Base-by-base conservation (phyloP, 176 grass and related monocot species). In the Bonia amplexicaulis region DNA sequence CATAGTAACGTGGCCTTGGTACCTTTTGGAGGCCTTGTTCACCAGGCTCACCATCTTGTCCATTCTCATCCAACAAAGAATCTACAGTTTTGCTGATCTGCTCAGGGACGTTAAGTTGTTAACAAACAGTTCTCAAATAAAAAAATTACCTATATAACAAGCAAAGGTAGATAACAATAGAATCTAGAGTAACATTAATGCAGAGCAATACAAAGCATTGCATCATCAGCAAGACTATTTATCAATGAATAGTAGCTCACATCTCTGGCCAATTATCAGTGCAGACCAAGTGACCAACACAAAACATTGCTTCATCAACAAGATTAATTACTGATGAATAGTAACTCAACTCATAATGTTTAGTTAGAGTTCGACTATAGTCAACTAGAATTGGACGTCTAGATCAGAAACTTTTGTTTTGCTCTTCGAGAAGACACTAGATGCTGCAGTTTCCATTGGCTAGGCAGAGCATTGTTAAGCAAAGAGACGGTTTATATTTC, bases 31-130 rank as follows among this genome's bases (percentile, higher is more conserved):
- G 15, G n/a, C 89, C 92, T 84, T 75, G 77, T 84, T 91, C 86
- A 81, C 89, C 83, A 48, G 73, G 46, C 4, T 90, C 80, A 31
- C 69, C 16, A 39, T 80, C 82, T 85, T 89, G 87, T 68, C 41
- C 87, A 69, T 52, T 75, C 47, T 94, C 89, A 81, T 91, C 85
- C 16, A 91, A 85, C 19, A 91, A 80, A 66, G 86, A 91, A 75
- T 69, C 76, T 47, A 89, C 29, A 37, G 87, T 89, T 81, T 82
- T 91, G 80, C 92, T 91, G 33, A 94, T 94, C 92, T 94, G 71
- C 65, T 73, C 63, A 80, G 61, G 41, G 66, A 75, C n/a, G n/a
- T 52, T n/a, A 29, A 49, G 20, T 57, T 80, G 41, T 74, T 58
- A 80, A 47, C 19, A 58, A 73, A 46, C 7, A 59, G 1, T 20